Conservation (phyloP, 345 rosid species). For the Linum tenue region DNA sequence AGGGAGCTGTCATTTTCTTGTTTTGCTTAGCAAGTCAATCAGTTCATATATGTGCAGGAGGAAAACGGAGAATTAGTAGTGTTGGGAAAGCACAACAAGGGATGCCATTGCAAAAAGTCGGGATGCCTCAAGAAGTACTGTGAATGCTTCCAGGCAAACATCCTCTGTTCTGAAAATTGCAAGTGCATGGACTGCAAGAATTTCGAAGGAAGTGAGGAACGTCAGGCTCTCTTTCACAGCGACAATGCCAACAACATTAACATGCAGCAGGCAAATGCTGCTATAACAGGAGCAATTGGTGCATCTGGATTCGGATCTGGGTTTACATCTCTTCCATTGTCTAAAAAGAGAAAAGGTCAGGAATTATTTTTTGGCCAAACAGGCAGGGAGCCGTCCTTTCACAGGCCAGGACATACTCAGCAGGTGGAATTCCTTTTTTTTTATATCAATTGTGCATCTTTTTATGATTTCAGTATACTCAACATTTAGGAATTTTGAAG, state of each 20-base stretch:
- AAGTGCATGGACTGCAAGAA: constrained; percentile 96
- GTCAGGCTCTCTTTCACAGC: constrained; percentile 88
- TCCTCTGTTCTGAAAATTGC: constrained; percentile 95
- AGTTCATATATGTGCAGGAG: constrained; percentile 37
- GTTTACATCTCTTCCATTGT: constrained; percentile 60
- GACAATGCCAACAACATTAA: constrained; percentile 76
- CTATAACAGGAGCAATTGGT: constrained; percentile 95
- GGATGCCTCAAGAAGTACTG: constrained; percentile 99
- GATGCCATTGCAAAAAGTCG: constrained; percentile 98
- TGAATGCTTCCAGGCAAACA: constrained; percentile 95
- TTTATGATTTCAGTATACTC: neutral
- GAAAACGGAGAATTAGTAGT: constrained; percentile 64
- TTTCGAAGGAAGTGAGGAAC: constrained; percentile 95
- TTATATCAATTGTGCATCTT: neutral
- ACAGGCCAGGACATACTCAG: constrained; percentile 53
- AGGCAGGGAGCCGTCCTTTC: constrained; percentile 50
- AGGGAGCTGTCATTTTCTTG: too few species aligned
- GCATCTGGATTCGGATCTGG: constrained; percentile 94
- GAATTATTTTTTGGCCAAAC: constrained; percentile 56
- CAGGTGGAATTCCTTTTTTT: constrained; percentile 42
- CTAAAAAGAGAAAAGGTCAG: constrained; percentile 79
- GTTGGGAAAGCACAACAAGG: constrained; percentile 91
- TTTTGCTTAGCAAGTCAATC: neutral
- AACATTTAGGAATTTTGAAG: neutral
- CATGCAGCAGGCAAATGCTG: constrained; percentile 98